These are phyloP conservation scores for Nepenthes mirabilis DNA, from an alignment of 148 eudicot species.

Conservation along the genomic window DNA sequence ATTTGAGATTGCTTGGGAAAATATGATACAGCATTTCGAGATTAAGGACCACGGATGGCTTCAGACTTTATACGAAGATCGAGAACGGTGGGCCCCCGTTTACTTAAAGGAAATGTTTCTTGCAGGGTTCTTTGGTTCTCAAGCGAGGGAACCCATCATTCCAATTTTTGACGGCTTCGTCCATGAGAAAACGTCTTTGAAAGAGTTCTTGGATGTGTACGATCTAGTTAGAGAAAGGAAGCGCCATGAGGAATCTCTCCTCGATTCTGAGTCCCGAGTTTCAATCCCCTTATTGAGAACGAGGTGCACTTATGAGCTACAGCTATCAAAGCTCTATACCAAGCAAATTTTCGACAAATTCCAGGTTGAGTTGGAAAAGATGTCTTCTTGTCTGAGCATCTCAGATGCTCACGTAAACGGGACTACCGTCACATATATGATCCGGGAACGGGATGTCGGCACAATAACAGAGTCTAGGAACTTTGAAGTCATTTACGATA, in stretches of 20 bases:
- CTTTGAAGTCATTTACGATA: slow-evolving; percentile 53
- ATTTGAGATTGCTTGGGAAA: slow-evolving; percentile 69
- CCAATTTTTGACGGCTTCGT: slow-evolving; percentile 39
- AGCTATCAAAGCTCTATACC: slow-evolving; percentile 52
- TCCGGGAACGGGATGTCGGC: slow-evolving; percentile 38
- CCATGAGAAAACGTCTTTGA: slow-evolving; percentile 35
- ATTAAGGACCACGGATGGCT: slow-evolving; percentile 39
- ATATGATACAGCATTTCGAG: slow-evolving; percentile 45
- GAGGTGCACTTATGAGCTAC: slow-evolving; percentile 45
- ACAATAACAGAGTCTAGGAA: slow-evolving; percentile 19
- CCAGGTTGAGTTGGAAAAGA: slow-evolving; percentile 56
- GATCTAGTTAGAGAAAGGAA: slow-evolving; percentile 30
- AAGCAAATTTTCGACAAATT: slow-evolving; percentile 44
- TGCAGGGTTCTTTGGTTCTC: slow-evolving; percentile 38
- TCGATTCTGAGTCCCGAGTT: slow-evolving; percentile 46
- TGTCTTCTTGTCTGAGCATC: slow-evolving; percentile 34
- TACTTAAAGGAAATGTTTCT: slow-evolving; percentile 56
- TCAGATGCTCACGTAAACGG: slow-evolving; percentile 43
- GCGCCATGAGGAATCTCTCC: slow-evolving; percentile 35
- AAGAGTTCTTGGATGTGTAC: slow-evolving; percentile 44
- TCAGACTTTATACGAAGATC: slow-evolving; percentile 40
- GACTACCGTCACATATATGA: slow-evolving; percentile 36
- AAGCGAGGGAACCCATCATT: slow-evolving; percentile 13
- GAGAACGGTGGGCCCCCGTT: slow-evolving; percentile 68
- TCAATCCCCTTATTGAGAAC: slow-evolving; percentile 38